Conservation (phyloP, 2,329 filamentous ascomycete genomes). For the Trichophyton equinum region DNA sequence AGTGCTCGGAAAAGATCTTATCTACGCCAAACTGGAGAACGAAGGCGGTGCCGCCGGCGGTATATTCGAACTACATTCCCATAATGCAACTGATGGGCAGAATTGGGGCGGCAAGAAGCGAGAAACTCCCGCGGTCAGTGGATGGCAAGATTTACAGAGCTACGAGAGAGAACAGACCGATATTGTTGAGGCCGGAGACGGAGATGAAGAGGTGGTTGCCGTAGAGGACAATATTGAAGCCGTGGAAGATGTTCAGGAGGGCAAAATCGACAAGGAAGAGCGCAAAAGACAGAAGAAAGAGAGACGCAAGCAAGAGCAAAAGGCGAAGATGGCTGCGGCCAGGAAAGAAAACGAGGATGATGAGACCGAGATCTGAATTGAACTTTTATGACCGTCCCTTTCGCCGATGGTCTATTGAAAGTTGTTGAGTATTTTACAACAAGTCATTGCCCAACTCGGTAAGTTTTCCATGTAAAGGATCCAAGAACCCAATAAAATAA, state of each 20-base stretch:
- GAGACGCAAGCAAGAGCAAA: slow-evolving; percentile 35
- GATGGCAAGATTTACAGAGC: slow-evolving; percentile 20
- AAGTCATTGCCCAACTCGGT: neutral
- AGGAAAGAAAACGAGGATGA: neutral
- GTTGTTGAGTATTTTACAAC: neutral
- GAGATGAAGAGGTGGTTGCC: slow-evolving; percentile 19
- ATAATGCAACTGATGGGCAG: slow-evolving; percentile 10
- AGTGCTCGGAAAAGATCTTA: slow-evolving; percentile 30
- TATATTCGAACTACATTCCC: slow-evolving; percentile 7
- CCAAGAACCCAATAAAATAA: neutral
- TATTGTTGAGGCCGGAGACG: slow-evolving; percentile 15
- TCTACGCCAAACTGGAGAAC: slow-evolving; percentile 22
- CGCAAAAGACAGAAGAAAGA: slow-evolving; percentile 46
- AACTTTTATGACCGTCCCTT: neutral
- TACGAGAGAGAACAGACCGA: slow-evolving; percentile 26
- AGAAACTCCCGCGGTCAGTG: slow-evolving; percentile 4
- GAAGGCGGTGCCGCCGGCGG: slow-evolving; percentile 4
- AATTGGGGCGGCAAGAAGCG: slow-evolving; percentile 24
- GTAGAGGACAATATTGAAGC: slow-evolving; percentile 30
- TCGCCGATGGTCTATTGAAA: neutral
- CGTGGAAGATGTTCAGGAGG: slow-evolving; percentile 22
- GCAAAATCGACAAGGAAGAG: slow-evolving; percentile 38
- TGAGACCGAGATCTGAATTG: neutral
- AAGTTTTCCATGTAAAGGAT: neutral
- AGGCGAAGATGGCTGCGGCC: slow-evolving; percentile 24